Evolutionary conservation across 768 basidiomycete genomes (phyloP).

Genomic region (Boletus rufocinnamomeus): DNA sequence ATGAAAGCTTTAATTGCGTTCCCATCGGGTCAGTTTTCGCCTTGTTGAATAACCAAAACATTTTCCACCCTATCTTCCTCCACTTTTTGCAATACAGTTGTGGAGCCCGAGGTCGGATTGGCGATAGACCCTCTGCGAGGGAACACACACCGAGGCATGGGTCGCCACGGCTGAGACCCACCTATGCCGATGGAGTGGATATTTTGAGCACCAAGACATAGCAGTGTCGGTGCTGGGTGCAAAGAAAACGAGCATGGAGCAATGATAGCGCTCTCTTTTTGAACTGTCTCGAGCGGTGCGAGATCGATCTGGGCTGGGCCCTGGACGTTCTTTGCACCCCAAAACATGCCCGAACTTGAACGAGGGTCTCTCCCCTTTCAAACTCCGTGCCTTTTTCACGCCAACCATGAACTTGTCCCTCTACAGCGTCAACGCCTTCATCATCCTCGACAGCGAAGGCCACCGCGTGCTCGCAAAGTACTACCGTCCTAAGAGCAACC

Average conservation of each 20-base stretch:
- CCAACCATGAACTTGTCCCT: conserved; percentile 71
- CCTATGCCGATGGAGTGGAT: conserved; percentile 21
- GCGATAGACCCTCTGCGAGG: neutral
- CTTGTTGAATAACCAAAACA: conserved; percentile 45
- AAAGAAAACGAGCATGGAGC: conserved; percentile 46
- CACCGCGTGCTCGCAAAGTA: conserved; percentile 96
- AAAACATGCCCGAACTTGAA: conserved; percentile 14
- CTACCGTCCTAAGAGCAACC: conserved; percentile 68
- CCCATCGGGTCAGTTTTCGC: conserved; percentile 36
- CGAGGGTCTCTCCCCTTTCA: conserved; percentile 16
- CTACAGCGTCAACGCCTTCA: conserved; percentile 82
- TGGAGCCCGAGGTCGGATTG: conserved; percentile 45
- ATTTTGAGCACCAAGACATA: conserved; percentile 39
- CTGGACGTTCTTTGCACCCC: conserved; percentile 16
- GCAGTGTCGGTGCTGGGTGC: conserved; percentile 44
- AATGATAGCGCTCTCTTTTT: conserved; percentile 15
- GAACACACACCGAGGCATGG: neutral
- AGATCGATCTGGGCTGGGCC: conserved; percentile 19
- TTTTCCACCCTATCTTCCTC: conserved; percentile 59
- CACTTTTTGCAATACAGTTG: conserved; percentile 47
- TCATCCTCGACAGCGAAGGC: conserved; percentile 95
- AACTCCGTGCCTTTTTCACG: conserved; percentile 19
- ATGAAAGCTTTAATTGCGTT: conserved; percentile 43
- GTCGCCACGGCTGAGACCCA: neutral
- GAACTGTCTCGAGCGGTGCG: conserved; percentile 11